Evolutionary conservation across 2,329 filamentous ascomycete genomes (phyloP), one percentile per base, ranked within the genome.

Genomic region (Colletotrichum tropicicola): DNA sequence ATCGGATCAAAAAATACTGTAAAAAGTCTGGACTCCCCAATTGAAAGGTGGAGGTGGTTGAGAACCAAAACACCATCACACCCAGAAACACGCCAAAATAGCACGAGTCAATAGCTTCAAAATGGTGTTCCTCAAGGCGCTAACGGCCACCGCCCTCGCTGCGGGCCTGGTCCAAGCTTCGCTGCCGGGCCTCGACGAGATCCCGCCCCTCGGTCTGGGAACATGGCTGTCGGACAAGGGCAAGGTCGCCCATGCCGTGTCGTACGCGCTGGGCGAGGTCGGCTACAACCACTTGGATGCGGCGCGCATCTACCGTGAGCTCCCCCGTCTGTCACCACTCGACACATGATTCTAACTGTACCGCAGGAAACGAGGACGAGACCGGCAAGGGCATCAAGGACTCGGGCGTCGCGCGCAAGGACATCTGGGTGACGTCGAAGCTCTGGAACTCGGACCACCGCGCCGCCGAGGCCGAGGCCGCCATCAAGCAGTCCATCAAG

Each of bases 161-260:
- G 61, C 43, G 10, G 62, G 62, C 5, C 23, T 65, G 49, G 62
- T 49, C 37, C 49, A 45, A 21, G 62, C 56, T 49, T 48, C 61
- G 2, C 57, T 55, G 5, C 44, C 61, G 19, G 49, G 62, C 27
- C 28, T 65, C 6, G 43, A 54, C 17, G 21, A 35, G 8, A 65
- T 65, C 21, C 62, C 62, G 1, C 30, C 62, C 25, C 32, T 65
- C 2, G 62, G 62, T 2, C 21, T 65, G 6, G 88, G 88, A 70
- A 91, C 88, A 65, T 91, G 89, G 89, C 87, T 91, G 75, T 83
- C 87, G 7, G 80, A 79, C 3, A 82, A 86, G 1, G 87, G 86
- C 52, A 80, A 89, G 73, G 87, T 91, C 56, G 80, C 83, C 53
- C 76, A 78, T 1, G 88, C 89, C 21, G 88, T 91, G 23, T 78